Evolutionary conservation across 495 filamentous ascomycete species (phyloP).

Genomic region (Ramalina intermedia): DNA sequence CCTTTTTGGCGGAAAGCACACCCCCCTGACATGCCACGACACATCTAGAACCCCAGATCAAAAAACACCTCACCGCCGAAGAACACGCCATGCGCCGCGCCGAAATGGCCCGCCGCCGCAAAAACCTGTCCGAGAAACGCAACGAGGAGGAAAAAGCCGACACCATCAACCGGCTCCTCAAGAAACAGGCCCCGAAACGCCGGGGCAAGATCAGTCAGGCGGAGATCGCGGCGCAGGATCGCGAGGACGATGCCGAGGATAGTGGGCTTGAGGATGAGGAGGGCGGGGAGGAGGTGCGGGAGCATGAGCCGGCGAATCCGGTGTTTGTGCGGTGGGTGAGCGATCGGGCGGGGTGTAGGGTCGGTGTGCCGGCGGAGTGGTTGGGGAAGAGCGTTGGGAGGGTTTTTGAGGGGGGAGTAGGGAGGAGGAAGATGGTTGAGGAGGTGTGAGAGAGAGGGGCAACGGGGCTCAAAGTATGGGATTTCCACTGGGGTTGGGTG

Average conservation of each 20-base stretch:
- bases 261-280: constrained; percentile 21
- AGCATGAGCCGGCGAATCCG: constrained; percentile 40
- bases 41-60: constrained; percentile 68
- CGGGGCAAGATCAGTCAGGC: constrained; percentile 37
- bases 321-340: constrained; percentile 69
- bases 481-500: too few species aligned
- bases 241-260: constrained; percentile 34
- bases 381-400: constrained; percentile 51
- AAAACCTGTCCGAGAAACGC: constrained; percentile 94
- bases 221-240: constrained; percentile 26
- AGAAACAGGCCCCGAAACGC: constrained; percentile 87
- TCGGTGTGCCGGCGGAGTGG: constrained; percentile 76
- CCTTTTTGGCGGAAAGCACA: background rate
- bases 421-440: constrained; percentile 30
- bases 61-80: constrained; percentile 84
- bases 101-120: constrained; percentile 88
- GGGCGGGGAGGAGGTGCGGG: constrained; percentile 27
- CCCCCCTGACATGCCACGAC: background rate
- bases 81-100: constrained; percentile 89
- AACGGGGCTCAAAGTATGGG: constrained; percentile 5
- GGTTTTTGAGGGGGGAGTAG: constrained; percentile 34
- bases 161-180: constrained; percentile 92
- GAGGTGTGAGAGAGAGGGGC: constrained; percentile 19
- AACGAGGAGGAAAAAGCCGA: constrained; percentile 99
- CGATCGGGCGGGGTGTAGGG: constrained; percentile 46